Conservation (phyloP, 805 yeast species). For the Geotrichum ghanense region DNA sequence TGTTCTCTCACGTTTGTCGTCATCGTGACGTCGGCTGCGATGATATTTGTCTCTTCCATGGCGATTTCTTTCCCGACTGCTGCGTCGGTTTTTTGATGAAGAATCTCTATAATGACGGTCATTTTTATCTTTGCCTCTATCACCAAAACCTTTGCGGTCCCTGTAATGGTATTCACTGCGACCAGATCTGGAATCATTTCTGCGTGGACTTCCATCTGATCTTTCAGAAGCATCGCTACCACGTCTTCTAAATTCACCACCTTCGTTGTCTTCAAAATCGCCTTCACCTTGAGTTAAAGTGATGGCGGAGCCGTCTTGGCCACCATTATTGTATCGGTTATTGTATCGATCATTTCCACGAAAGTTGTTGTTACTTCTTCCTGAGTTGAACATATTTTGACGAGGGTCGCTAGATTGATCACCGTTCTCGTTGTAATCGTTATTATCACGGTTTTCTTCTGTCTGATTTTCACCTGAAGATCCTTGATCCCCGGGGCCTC, state of each 20-base stretch:
- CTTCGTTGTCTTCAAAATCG: slow-evolving; percentile 1
- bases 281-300: slow-evolving; percentile 3
- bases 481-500: slow-evolving; percentile 3
- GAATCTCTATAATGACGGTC: slow-evolving; percentile 1
- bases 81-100: slow-evolving; percentile 1
- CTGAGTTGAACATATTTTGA: background rate
- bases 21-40: slow-evolving; percentile 4
- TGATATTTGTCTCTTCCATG: slow-evolving; percentile 4
- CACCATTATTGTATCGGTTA: background rate
- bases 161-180: slow-evolving; percentile 3
- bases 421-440: background rate
- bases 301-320: background rate
- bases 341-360: background rate
- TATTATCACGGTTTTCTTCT: slow-evolving; percentile 4
- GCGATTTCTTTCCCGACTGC: background rate
- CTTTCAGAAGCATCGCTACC: slow-evolving; percentile 1
- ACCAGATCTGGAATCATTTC: background rate
- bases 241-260: background rate
- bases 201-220: slow-evolving; percentile 1
- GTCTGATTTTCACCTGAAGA: slow-evolving; percentile 3
- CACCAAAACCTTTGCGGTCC: slow-evolving; percentile 4
- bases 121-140: slow-evolving; percentile 3
- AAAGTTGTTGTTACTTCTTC: background rate
- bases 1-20: slow-evolving; percentile 4
- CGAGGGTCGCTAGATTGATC: background rate